Evolutionary conservation across 2,329 filamentous ascomycete genomes (phyloP).

Genomic region (Dothiorella sarmentorum): DNA sequence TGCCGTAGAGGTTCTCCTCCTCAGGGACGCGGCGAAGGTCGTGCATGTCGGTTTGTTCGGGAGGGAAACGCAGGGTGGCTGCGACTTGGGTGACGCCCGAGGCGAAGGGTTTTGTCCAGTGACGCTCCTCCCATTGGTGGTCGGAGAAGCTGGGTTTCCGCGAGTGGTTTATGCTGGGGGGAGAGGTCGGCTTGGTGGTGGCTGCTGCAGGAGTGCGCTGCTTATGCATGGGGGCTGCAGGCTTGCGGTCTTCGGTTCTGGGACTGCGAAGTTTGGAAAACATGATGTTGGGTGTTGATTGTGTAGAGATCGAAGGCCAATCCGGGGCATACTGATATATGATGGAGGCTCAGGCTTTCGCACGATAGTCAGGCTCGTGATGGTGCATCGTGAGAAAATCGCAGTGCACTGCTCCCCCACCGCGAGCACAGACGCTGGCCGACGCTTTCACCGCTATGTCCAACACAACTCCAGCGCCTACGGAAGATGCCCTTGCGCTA

Average conservation of each 20-base stretch:
- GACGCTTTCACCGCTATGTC: slow-evolving; percentile 4
- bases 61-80: background rate
- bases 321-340: slow-evolving; percentile 9
- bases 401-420: background rate
- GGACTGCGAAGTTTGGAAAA: slow-evolving; percentile 5
- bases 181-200: background rate
- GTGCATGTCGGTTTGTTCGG: background rate
- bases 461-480: background rate
- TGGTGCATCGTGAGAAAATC: background rate
- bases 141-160: background rate
- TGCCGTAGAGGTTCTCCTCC: slow-evolving; percentile 7
- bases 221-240: slow-evolving; percentile 6
- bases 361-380: slow-evolving; percentile 12
- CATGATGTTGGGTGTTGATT: background rate
- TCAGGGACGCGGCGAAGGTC: slow-evolving; percentile 3
- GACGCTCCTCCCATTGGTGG: slow-evolving; percentile 14
- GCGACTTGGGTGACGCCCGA: background rate
- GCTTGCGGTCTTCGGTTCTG: background rate
- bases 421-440: slow-evolving; percentile 11
- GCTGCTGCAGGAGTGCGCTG: background rate
- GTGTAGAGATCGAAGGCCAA: background rate
- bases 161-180: background rate
- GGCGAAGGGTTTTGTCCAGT: slow-evolving; percentile 11
- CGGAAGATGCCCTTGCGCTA: background rate
- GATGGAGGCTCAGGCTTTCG: background rate